These are phyloP conservation scores for Cicer judaicum DNA, from an alignment of 306 rosid genomes.

Conservation along the genomic window DNA sequence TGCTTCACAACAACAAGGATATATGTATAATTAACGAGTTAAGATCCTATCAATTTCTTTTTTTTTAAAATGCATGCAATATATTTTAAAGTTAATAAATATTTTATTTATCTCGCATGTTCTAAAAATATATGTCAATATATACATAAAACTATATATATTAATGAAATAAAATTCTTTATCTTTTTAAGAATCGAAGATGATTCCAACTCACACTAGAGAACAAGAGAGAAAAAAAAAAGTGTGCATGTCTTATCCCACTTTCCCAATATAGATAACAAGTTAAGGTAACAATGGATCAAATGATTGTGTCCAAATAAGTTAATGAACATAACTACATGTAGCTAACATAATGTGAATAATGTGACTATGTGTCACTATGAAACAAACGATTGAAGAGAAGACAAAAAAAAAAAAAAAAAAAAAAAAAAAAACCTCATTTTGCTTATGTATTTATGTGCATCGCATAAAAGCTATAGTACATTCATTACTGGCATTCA, in stretches of 20 bases:
- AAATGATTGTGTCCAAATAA: conserved; percentile 62
- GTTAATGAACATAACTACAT: conserved; percentile 59
- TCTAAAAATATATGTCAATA: too few species aligned
- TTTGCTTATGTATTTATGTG: conserved; percentile 28
- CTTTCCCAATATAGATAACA: conserved; percentile 52
- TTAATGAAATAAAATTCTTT: too few species aligned
- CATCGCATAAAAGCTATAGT: neutral
- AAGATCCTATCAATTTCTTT: too few species aligned
- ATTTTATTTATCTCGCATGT: too few species aligned
- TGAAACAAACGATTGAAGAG: neutral
- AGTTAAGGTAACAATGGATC: conserved; percentile 37
- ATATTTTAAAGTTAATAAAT: too few species aligned
- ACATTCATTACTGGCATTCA: neutral
- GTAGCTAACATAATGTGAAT: conserved; percentile 34
- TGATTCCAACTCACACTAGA: too few species aligned
- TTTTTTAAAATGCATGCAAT: too few species aligned
- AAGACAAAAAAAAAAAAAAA: conserved; percentile 40
- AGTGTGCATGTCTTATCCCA: conserved; percentile 41
- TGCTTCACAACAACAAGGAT: too few species aligned
- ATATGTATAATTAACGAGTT: too few species aligned
- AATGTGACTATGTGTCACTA: conserved; percentile 30
- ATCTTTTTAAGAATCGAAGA: too few species aligned
- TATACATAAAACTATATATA: too few species aligned
- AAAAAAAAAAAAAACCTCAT: neutral
- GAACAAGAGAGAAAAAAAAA: neutral